Conservation (phyloP, 2,329 filamentous ascomycete species). For the Stachybotrys elegans region DNA sequence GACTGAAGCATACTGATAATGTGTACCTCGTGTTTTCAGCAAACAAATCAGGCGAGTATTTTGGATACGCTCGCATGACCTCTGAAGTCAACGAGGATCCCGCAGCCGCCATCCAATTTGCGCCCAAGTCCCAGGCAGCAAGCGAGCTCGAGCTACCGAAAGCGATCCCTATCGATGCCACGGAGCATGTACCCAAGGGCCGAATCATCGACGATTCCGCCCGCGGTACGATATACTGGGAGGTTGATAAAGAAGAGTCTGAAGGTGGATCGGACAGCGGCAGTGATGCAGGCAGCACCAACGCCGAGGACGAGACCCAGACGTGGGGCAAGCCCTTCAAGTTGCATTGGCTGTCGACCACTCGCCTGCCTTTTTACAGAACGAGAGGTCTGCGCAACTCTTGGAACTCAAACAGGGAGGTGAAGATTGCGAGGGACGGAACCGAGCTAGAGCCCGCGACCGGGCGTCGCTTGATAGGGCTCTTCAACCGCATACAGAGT, state of each 20-base stretch:
- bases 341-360: slow-evolving; percentile 84
- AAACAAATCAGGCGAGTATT: slow-evolving; percentile 96
- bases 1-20: slow-evolving; percentile 61
- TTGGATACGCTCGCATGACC: slow-evolving; percentile 87
- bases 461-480: slow-evolving; percentile 68
- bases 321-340: slow-evolving; percentile 89
- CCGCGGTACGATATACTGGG: slow-evolving; percentile 96
- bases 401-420: slow-evolving; percentile 92
- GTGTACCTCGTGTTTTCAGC: slow-evolving; percentile 94
- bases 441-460: slow-evolving; percentile 85
- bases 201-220: slow-evolving; percentile 89
- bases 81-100: slow-evolving; percentile 79
- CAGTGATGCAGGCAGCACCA: slow-evolving; percentile 29
- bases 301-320: slow-evolving; percentile 48
- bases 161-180: slow-evolving; percentile 74
- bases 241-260: slow-evolving; percentile 61
- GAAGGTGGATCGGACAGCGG: slow-evolving; percentile 40
- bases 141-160: slow-evolving; percentile 65
- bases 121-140: slow-evolving; percentile 55
- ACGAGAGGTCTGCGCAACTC: slow-evolving; percentile 84
- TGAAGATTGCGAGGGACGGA: slow-evolving; percentile 92
- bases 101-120: slow-evolving; percentile 62
- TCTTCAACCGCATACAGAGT: slow-evolving; percentile 63
- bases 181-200: slow-evolving; percentile 71
- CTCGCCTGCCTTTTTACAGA: slow-evolving; percentile 79